Base-by-base conservation (phyloP, 768 basidiomycete species). In the Floccularia luteovirens region DNA sequence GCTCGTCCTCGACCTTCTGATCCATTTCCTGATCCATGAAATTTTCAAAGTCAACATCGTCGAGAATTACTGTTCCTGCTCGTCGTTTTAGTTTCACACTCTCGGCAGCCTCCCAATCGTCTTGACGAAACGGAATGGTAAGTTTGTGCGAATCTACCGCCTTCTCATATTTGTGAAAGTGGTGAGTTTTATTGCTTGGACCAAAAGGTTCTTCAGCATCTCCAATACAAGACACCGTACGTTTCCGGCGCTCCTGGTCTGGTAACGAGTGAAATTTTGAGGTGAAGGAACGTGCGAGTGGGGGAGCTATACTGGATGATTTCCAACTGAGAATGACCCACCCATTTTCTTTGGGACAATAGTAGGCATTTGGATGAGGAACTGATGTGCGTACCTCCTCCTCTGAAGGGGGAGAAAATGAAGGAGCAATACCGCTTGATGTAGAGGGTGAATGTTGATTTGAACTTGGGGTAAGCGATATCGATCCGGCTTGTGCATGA, bases 311-410 rank as follows among this genome's bases (percentile, higher is more conserved):
- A 14, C 69, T 64, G 10, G 82, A 79, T 11, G 73, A 72, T 46
- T 76, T 77, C 80, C 82, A 85, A 27, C 64, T 67, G 12, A 90
- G 64, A 27, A 90, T 70, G 24, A 88, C 74, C 88, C 88, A 91
- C 4, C 82, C 81, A 48, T 90, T 85, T 42, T 90, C 83, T 54
- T 77, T 79, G 17, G 77, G 74, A 52, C 87, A 90, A 53, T 84
- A 91, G 55, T 86, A 86, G 11, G 84, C 86, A 48, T 85, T 76
- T 3, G 88, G 80, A 54, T 91, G 87, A 10, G 89, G 88, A 22
- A 86, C 68, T 22, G 86, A 71, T 12, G 70, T 74, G n/a, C 69
- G 72, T 4, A 81, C 64, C 48, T 88, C 83, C 24, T 77, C 74
- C 42, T 70, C 64, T n/a, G 77, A 66, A 1, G 81, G 82, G 7